Percentiles rank a stretch among this genome's conserved stretches.
phyloP scores from a whole-genome alignment of 345 rosid genomes.

The Citrus maxima region DNA sequence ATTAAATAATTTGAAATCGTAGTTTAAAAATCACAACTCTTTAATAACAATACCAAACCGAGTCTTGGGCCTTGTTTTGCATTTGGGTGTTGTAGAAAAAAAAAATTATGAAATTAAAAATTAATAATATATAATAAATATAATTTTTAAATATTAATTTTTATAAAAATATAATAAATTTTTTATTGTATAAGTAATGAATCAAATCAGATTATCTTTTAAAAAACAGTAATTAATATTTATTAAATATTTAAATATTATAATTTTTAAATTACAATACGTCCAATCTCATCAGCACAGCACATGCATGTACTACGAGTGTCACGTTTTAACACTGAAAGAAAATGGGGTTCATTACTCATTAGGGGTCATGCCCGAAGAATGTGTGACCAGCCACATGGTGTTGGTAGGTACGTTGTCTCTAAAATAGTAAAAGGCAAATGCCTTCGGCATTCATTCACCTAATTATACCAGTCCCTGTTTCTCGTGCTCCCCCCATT shows the following conservation, averaged over 20 bases:
- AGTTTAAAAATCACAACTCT: no score
- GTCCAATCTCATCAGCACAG: background rate
- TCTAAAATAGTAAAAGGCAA: background rate
- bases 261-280: no score
- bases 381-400: background rate
- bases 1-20: no score
- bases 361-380: background rate
- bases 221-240: fast-evolving
- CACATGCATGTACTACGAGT: background rate
- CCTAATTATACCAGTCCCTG: background rate
- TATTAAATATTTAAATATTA: no score
- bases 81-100: no score
- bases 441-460: background rate
- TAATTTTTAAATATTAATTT: no score
- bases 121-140: no score
- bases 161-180: no score
- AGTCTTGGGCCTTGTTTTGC: no score
- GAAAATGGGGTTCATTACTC: background rate
- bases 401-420: background rate
- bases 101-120: no score
- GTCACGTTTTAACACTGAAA: background rate
- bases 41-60: no score
- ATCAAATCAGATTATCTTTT: no score
- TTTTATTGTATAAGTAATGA: fast-evolving
- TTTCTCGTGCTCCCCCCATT: background rate